Evolutionary conservation across 208 protist genomes (phyloP).

Genomic region (Trypanosoma melophagium): DNA sequence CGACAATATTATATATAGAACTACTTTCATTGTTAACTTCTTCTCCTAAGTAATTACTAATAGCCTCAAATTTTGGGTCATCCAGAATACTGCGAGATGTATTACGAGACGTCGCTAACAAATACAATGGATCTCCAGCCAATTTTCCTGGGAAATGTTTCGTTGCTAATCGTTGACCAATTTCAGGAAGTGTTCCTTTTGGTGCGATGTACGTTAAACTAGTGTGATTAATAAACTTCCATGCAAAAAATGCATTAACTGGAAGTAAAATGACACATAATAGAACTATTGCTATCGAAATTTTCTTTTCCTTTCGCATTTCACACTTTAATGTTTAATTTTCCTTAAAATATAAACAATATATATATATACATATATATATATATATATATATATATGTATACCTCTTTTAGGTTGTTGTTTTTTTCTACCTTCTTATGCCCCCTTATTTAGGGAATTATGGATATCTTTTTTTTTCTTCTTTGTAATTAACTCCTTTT

Average conservation of each 20-base stretch:
- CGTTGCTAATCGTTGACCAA: neutral
- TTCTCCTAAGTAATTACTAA: slow-evolving; percentile 8
- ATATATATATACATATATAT: neutral
- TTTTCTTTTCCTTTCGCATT: slow-evolving; percentile 22
- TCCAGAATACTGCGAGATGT: slow-evolving; percentile 12
- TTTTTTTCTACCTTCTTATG: too few species aligned
- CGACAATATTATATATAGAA: slow-evolving; percentile 14
- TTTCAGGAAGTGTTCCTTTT: slow-evolving; percentile 19
- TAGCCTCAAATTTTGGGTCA: slow-evolving; percentile 10
- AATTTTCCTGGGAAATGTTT: slow-evolving; percentile 18
- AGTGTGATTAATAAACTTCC: slow-evolving; percentile 19
- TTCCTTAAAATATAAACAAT: neutral
- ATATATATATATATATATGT: too few species aligned
- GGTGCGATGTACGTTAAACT: slow-evolving; percentile 9
- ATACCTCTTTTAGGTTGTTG: too few species aligned
- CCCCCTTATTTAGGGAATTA: too few species aligned
- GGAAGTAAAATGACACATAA: slow-evolving; percentile 17
- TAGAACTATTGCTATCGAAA: slow-evolving; percentile 22
- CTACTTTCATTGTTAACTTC: slow-evolving; percentile 15
- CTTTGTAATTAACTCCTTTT: too few species aligned
- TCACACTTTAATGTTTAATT: neutral
- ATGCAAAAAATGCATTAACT: slow-evolving; percentile 7
- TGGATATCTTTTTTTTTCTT: too few species aligned
- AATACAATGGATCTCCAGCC: slow-evolving; percentile 10
- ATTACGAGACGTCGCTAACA: slow-evolving; percentile 14